Conservation (phyloP, 768 basidiomycete species). For the Termitomyces sp. region DNA sequence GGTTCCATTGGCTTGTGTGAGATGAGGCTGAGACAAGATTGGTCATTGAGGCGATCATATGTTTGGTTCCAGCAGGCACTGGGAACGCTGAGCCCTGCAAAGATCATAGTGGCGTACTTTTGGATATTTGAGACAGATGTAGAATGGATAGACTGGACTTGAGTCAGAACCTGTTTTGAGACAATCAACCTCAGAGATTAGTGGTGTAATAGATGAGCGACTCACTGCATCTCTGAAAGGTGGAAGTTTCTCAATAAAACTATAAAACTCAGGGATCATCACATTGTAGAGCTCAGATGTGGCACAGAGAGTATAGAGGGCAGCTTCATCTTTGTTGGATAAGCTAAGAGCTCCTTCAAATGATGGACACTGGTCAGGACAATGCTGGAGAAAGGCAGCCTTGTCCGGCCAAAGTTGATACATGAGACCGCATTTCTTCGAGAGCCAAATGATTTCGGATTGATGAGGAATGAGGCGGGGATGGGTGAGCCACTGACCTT, state of each 20-base stretch:
- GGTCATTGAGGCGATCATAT: background rate
- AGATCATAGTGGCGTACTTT: background rate
- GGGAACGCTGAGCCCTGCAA: background rate
- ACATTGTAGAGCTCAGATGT: background rate
- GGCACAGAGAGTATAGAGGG: background rate
- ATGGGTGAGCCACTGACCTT: no score
- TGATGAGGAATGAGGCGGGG: no score
- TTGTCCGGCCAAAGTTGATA: no score
- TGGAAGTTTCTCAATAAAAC: background rate
- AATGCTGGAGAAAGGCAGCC: no score
- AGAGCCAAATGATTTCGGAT: no score
- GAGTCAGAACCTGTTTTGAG: background rate
- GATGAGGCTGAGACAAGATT: background rate
- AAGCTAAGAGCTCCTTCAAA: background rate
- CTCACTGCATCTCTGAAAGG: background rate
- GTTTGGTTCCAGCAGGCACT: background rate
- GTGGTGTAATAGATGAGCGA: background rate
- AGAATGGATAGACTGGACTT: background rate
- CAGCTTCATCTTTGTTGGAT: background rate
- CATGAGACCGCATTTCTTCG: no score
- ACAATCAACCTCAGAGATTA: background rate
- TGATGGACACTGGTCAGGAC: no score
- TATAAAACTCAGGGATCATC: background rate
- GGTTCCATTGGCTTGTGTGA: background rate
- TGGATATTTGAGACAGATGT: background rate